Evolutionary conservation across 208 protist genomes (phyloP).

Genomic region (Leishmania guyanensis): DNA sequence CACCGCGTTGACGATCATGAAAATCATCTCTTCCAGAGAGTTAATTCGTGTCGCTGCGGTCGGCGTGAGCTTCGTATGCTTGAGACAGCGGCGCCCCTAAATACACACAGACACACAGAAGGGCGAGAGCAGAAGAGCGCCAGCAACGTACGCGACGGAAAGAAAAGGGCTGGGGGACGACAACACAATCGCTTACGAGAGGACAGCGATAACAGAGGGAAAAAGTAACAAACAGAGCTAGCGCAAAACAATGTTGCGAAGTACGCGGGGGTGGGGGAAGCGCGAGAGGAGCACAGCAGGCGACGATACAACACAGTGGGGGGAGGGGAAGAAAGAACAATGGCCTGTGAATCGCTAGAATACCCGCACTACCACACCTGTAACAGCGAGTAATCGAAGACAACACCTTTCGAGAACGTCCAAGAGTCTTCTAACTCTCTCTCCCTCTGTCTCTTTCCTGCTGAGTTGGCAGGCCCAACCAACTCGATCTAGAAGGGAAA

Average conservation of each 20-base stretch:
- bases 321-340: background rate
- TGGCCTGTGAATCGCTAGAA: background rate
- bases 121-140: background rate
- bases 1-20: conserved; percentile 53
- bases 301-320: background rate
- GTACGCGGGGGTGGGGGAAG: background rate
- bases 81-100: background rate
- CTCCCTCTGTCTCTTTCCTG: background rate
- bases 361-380: background rate
- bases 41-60: background rate
- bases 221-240: background rate
- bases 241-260: background rate
- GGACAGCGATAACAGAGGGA: background rate
- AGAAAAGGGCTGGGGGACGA: background rate
- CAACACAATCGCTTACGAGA: no score
- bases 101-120: background rate
- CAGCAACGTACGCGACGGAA: background rate
- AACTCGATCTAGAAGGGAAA: background rate
- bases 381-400: background rate
- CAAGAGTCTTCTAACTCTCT: background rate
- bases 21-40: conserved; percentile 29
- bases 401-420: background rate
- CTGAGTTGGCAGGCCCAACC: background rate
- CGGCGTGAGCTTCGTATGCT: background rate
- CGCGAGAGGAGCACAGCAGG: background rate